Base-by-base conservation (phyloP, 176 grass and related monocot genomes). In the Avena eriantha region DNA sequence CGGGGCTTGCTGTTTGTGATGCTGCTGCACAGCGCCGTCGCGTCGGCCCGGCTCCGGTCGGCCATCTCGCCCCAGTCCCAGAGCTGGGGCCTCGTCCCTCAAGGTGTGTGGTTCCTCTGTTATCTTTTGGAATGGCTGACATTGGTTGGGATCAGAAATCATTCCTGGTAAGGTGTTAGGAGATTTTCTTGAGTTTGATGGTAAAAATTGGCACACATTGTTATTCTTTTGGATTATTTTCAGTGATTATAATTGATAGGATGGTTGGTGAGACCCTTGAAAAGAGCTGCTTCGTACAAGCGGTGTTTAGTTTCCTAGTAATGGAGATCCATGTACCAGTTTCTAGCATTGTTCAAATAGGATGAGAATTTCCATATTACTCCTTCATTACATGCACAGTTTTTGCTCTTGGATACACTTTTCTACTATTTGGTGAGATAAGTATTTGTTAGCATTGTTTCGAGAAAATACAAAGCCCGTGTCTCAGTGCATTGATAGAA, bases 41-140 rank as follows among this genome's bases (percentile, higher is more conserved):
- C 90, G 7, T 87, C 94, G 0, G 90, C 89, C 19, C 85, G 92
- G 16, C 87, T 97, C 45, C 78, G 18, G 50, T 97, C 92, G 50
- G 67, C 86, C 41, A 89, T 94, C 79, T 77, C 94, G 3, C 87
- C 92, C 3, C 88, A 94, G 43, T 94, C 92, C 10, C 92, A 92
- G 80, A 83, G 88, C 76, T 94, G 92, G 92, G 94, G 94, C 56
- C 16, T 90, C 69, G 86, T 97, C 88, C 94, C 92, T 35, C 92
- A 94, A 97, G 92, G 90, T 92, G 22, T 19, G 13, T 36, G 57
- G 21, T 70, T 64, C 26, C 46, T 16, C 3, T 22, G 35, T 49
- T 83, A 19, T 22, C 34, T 34, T 84, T 86, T 76, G 36, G 56
- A 72, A 5, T 60, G n/a, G 15, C 29, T 46, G 14, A 22, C 23